Conservation (phyloP, 192 early-diverging fungal species). For the Coemansia sp. region DNA sequence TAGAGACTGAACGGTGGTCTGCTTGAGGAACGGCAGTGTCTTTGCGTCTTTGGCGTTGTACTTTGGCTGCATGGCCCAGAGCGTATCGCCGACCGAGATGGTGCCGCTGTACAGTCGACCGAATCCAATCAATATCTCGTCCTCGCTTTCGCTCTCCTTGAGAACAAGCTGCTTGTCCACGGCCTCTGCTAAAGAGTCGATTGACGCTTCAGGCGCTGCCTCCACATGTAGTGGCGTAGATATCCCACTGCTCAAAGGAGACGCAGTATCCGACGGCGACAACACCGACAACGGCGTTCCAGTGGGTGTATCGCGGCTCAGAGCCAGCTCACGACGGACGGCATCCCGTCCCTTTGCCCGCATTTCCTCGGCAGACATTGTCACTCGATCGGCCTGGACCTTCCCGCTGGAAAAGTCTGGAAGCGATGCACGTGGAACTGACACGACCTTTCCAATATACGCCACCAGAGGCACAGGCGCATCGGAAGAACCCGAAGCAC, state of each 20-base stretch:
- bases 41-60: conserved; percentile 70
- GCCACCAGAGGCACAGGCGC: conserved; percentile 70
- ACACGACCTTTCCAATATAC: conserved; percentile 94
- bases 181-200: conserved; percentile 32
- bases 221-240: conserved; percentile 19
- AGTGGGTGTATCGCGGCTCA: conserved; percentile 20
- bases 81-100: conserved; percentile 77
- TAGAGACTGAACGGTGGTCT: conserved; percentile 74
- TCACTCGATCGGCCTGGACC: conserved; percentile 60
- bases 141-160: conserved; percentile 36
- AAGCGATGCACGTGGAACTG: conserved; percentile 71
- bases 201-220: not conserved
- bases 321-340: conserved; percentile 50
- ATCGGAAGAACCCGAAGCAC: conserved; percentile 55
- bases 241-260: conserved; percentile 34
- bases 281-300: conserved; percentile 25
- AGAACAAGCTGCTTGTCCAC: conserved; percentile 32
- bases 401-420: conserved; percentile 55
- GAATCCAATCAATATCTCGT: conserved; percentile 85
- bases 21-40: conserved; percentile 56
- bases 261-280: conserved; percentile 10
- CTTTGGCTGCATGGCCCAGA: conserved; percentile 93
- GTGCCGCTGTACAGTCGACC: conserved; percentile 92
- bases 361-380: conserved; percentile 86
- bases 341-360: conserved; percentile 67